Percentiles rank a stretch among this genome's conserved stretches.
These are phyloP conservation scores for Borealophlyctis nickersoniae DNA, from an alignment of 192 early-diverging fungal species.

Conservation along the genomic window DNA sequence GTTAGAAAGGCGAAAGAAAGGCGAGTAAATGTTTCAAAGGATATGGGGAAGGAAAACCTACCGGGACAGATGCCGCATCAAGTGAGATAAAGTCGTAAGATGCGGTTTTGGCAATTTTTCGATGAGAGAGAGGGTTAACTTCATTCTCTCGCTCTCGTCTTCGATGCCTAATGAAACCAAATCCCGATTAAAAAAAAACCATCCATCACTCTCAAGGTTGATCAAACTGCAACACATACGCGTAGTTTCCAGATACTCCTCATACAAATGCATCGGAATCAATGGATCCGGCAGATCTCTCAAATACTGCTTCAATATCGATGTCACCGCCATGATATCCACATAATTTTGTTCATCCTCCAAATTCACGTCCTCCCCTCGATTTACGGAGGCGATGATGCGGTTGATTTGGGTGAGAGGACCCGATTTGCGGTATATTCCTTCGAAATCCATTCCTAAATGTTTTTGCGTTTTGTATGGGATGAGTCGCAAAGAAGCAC, in stretches of 20 bases:
- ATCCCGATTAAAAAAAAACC: neutral
- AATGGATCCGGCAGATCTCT: conserved; percentile 34
- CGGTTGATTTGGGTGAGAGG: conserved; percentile 34
- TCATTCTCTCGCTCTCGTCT: conserved; percentile 1
- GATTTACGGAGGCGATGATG: conserved; percentile 24
- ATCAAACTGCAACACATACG: conserved; percentile 4
- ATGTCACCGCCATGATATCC: conserved; percentile 39
- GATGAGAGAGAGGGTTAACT: conserved; percentile 10
- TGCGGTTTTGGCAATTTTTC: conserved; percentile 23
- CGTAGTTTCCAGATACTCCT: conserved; percentile 6
- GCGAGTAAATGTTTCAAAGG: conserved; percentile 10
- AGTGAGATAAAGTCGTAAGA: conserved; percentile 24
- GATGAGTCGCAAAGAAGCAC: too few relatives aligned
- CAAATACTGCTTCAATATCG: conserved; percentile 36
- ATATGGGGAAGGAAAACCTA: conserved; percentile 12
- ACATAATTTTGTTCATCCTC: conserved; percentile 2
- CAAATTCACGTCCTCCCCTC: conserved; percentile 20
- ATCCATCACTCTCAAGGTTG: neutral
- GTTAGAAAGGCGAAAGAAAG: neutral
- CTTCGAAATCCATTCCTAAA: conserved; percentile 33
- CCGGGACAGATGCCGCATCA: conserved; percentile 30
- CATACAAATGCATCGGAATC: conserved; percentile 15
- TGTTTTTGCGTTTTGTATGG: neutral
- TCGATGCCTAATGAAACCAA: neutral
- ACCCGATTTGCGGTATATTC: conserved; percentile 40